Evolutionary conservation across 768 basidiomycete genomes (phyloP).

Genomic region (Mycena galericulata): DNA sequence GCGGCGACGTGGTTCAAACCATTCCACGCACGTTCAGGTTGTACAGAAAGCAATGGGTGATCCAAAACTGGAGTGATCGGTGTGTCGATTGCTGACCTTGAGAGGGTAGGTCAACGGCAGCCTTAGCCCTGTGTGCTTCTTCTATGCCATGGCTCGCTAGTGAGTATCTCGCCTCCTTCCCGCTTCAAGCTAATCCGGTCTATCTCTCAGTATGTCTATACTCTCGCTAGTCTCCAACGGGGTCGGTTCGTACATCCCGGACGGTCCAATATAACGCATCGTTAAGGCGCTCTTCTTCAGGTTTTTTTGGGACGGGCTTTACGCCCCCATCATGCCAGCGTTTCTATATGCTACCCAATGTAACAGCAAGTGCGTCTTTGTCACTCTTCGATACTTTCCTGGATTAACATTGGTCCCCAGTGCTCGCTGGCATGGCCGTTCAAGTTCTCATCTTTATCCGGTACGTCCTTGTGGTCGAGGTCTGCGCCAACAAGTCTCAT

Average conservation of each 20-base stretch:
- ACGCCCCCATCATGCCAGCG: constrained; percentile 1
- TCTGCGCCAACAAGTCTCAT: neutral
- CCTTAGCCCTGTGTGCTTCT: constrained; percentile 18
- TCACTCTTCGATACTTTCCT: neutral
- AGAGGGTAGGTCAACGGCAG: neutral
- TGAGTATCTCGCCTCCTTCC: neutral
- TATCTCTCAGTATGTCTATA: constrained; percentile 7
- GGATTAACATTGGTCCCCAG: neutral
- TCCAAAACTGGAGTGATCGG: too few species aligned
- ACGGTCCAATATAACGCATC: too few species aligned
- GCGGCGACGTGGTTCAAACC: constrained; percentile 22
- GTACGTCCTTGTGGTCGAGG: neutral
- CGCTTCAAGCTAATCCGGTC: neutral
- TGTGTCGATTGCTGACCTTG: too few species aligned
- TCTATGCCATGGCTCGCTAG: constrained; percentile 29
- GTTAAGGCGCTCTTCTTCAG: neutral
- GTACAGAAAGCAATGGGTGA: constrained; percentile 19
- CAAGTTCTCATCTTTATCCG: constrained; percentile 24
- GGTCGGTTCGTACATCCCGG: neutral
- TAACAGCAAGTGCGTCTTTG: constrained; percentile 21
- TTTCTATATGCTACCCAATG: constrained; percentile 26
- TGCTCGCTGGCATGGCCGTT: constrained; percentile 26
- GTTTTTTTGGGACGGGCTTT: constrained; percentile 13
- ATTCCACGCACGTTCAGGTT: constrained; percentile 8
- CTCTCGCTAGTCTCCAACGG: constrained; percentile 19